These are phyloP conservation scores for Gyrodon lividus DNA, from an alignment of 768 basidiomycete genomes.

Conservation along the genomic window DNA sequence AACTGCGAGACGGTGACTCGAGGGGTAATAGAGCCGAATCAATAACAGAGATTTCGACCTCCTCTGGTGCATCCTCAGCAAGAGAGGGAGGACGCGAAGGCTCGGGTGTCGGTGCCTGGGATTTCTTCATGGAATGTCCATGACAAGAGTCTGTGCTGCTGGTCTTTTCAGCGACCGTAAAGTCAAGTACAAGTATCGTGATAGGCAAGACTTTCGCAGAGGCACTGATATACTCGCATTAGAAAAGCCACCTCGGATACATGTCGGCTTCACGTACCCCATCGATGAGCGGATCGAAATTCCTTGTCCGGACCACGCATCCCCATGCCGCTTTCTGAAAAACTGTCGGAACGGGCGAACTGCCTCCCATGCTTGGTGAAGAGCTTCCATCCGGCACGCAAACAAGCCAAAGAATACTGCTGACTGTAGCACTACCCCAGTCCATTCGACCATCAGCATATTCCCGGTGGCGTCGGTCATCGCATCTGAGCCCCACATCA, in stretches of 20 bases:
- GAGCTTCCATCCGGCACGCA: slow-evolving; percentile 46
- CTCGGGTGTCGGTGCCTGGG: background rate
- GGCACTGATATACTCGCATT: slow-evolving; percentile 12
- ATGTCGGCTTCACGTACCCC: slow-evolving; percentile 4
- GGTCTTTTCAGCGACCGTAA: slow-evolving; percentile 14
- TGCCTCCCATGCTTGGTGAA: slow-evolving; percentile 7
- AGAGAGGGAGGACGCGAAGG: slow-evolving; percentile 6
- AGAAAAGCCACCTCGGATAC: background rate
- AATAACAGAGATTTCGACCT: slow-evolving; percentile 10
- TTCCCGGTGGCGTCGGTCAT: slow-evolving; percentile 33
- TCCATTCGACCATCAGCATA: slow-evolving; percentile 34
- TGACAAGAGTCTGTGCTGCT: slow-evolving; percentile 11
- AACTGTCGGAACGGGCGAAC: slow-evolving; percentile 3
- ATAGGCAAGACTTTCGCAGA: slow-evolving; percentile 13
- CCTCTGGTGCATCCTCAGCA: slow-evolving; percentile 7
- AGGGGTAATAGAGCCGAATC: slow-evolving; percentile 12
- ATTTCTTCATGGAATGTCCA: slow-evolving; percentile 6
- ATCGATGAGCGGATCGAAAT: slow-evolving; percentile 2
- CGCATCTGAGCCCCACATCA: slow-evolving; percentile 13
- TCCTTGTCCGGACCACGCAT: background rate
- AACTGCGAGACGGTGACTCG: slow-evolving; percentile 24
- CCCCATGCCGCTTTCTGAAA: background rate
- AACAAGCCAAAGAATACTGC: slow-evolving; percentile 58
- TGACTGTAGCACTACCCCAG: slow-evolving; percentile 24
- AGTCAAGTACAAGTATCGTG: slow-evolving; percentile 27